Conservation (phyloP, 2,329 filamentous ascomycete species). For the Phialophora chinensis region DNA sequence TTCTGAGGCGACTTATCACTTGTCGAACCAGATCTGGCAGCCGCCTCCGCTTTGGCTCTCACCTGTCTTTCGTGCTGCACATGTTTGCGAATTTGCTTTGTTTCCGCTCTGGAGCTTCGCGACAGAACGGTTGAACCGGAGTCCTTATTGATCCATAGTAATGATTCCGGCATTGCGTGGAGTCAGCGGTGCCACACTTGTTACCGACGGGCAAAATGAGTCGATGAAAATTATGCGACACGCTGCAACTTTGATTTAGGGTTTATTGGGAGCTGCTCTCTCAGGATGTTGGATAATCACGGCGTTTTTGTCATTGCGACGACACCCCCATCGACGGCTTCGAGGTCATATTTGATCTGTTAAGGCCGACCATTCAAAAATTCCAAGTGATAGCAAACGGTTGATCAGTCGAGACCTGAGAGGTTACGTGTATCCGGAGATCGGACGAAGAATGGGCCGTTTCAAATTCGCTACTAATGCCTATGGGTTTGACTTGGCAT, state of each 20-base stretch:
- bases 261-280: constrained; percentile 12
- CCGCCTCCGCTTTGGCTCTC: constrained; percentile 27
- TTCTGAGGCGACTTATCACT: constrained; percentile 8
- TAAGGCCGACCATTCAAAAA: constrained; percentile 20
- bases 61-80: constrained; percentile 36
- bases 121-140: constrained; percentile 32
- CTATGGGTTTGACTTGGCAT: constrained; percentile 18
- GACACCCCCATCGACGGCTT: not conserved
- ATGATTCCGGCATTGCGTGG: constrained; percentile 29
- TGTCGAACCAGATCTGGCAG: constrained; percentile 12
- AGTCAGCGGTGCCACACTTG: not conserved
- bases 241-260: not conserved
- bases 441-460: constrained; percentile 23
- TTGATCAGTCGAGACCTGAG: not conserved
- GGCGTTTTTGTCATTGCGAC: constrained; percentile 16
- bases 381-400: constrained; percentile 5
- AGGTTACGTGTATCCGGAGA: constrained; percentile 14
- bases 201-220: not conserved
- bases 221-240: not conserved
- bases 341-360: constrained; percentile 4
- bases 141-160: constrained; percentile 39
- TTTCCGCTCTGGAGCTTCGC: constrained; percentile 37
- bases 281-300: constrained; percentile 10
- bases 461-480: constrained; percentile 15
- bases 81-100: constrained; percentile 37